Evolutionary conservation across 2,329 filamentous ascomycete species (phyloP).

Genomic region (Exophiala alcalophila): DNA sequence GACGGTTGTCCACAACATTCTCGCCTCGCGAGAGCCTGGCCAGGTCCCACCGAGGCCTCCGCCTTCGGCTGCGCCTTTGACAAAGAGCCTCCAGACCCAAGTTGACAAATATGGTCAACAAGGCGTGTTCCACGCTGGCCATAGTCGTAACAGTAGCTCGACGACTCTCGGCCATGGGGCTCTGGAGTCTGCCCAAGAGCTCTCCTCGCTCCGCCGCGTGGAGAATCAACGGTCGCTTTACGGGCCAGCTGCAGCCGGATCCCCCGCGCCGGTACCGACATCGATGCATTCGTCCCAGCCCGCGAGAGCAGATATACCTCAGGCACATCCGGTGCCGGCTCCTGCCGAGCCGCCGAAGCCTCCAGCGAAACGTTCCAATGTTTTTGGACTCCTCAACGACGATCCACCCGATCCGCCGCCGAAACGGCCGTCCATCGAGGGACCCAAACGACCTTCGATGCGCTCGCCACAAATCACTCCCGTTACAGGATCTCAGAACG

Average conservation of each 20-base stretch:
- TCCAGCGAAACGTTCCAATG: conserved; percentile 49
- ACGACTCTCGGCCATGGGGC: conserved; percentile 9
- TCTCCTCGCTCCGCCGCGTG: conserved; percentile 17
- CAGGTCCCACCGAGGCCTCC: conserved; percentile 17
- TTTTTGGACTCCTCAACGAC: conserved; percentile 50
- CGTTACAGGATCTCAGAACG: conserved; percentile 3
- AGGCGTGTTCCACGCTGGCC: conserved; percentile 16
- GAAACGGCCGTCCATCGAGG: conserved; percentile 46
- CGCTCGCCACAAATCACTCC: conserved; percentile 20
- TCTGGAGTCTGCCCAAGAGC: conserved; percentile 18
- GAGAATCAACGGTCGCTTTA: conserved; percentile 19
- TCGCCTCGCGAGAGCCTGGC: conserved; percentile 17
- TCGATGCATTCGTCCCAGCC: conserved; percentile 18
- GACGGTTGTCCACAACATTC: conserved; percentile 7
- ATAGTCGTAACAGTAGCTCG: conserved; percentile 22
- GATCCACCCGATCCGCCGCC: conserved; percentile 48
- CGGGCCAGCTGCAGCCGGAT: conserved; percentile 11
- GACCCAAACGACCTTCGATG: conserved; percentile 25
- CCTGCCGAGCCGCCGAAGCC: conserved; percentile 26
- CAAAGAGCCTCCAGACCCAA: conserved; percentile 16
- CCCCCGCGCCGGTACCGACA: conserved; percentile 12
- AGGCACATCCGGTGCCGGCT: conserved; percentile 16
- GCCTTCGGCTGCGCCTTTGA: conserved; percentile 9
- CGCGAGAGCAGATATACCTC: conserved; percentile 16
- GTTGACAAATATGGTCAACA: conserved; percentile 18